Percentiles rank a stretch among this genome's conserved stretches.
These are phyloP conservation scores for Aspergillus niger DNA, from an alignment of 2,329 filamentous ascomycete genomes.

Conservation along the genomic window DNA sequence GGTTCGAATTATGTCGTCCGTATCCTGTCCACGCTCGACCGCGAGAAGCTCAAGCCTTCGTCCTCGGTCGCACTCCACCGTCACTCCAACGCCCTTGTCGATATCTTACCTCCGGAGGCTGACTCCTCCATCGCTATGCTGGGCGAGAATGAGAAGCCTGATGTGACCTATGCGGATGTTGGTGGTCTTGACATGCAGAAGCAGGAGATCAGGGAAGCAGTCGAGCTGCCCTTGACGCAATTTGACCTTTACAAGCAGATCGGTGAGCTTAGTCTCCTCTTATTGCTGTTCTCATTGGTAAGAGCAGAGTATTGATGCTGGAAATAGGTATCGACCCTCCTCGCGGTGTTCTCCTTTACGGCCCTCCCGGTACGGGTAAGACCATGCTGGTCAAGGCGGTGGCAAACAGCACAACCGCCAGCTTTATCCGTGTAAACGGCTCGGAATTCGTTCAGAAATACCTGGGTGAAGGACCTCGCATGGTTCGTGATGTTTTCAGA, in stretches of 20 bases:
- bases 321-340: constrained; percentile 79
- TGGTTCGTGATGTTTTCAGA: constrained; percentile 98
- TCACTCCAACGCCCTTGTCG: constrained; percentile 97
- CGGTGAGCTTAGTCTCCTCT: constrained; percentile 51
- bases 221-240: constrained; percentile 93
- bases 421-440: constrained; percentile 96
- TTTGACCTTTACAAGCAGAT: constrained; percentile 99
- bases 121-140: constrained; percentile 99
- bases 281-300: not conserved
- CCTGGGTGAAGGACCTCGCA: constrained; percentile 92
- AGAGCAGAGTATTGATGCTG: not conserved
- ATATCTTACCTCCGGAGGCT: constrained; percentile 97
- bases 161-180: constrained; percentile 96
- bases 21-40: constrained; percentile 96
- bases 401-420: constrained; percentile 95
- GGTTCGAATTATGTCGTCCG: constrained; percentile 99
- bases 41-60: constrained; percentile 95
- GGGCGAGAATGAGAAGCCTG: constrained; percentile 92
- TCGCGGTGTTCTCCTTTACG: constrained; percentile 92
- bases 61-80: constrained; percentile 96
- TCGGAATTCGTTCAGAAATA: constrained; percentile 99
- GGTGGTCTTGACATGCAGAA: constrained; percentile 99
- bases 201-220: constrained; percentile 97
- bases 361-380: constrained; percentile 93
- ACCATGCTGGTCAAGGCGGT: constrained; percentile 98